These are phyloP conservation scores for Globisporangium cystogenes DNA, from an alignment of 352 stramenopile genomes.

Conservation along the genomic window DNA sequence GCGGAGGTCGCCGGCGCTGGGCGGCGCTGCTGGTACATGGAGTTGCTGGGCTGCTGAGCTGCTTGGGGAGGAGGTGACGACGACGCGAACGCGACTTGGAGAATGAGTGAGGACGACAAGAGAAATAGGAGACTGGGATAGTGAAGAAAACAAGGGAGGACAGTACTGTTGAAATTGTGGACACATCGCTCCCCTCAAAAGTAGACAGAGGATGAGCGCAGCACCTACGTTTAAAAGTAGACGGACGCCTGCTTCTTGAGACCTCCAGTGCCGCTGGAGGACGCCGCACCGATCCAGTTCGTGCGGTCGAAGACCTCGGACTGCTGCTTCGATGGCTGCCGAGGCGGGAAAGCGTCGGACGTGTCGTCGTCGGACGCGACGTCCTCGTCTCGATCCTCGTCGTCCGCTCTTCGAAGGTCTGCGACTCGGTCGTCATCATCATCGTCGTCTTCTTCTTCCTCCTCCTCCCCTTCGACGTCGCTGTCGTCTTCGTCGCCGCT, in stretches of 20 bases:
- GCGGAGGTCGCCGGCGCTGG: slow-evolving; percentile 31
- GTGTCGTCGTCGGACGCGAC: neutral
- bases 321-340: neutral
- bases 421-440: neutral
- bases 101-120: neutral
- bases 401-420: neutral
- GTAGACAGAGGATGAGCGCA: no score
- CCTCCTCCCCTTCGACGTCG: no score
- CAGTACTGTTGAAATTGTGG: no score
- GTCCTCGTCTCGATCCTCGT: neutral
- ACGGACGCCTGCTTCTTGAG: slow-evolving; percentile 14
- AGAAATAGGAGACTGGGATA: neutral
- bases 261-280: neutral
- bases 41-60: no score
- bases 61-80: neutral
- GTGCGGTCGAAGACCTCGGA: neutral
- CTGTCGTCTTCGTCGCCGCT: slow-evolving; percentile 13
- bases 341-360: neutral
- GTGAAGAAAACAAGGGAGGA: no score
- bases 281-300: neutral
- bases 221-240: slow-evolving; percentile 16
- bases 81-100: neutral
- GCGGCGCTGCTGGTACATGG: slow-evolving; percentile 16
- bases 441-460: neutral
- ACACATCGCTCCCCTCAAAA: no score